Percentiles rank a stretch among this genome's conserved stretches.
phyloP scores from a whole-genome alignment of 106 monocot species.

The Dendrobium huoshanense region DNA sequence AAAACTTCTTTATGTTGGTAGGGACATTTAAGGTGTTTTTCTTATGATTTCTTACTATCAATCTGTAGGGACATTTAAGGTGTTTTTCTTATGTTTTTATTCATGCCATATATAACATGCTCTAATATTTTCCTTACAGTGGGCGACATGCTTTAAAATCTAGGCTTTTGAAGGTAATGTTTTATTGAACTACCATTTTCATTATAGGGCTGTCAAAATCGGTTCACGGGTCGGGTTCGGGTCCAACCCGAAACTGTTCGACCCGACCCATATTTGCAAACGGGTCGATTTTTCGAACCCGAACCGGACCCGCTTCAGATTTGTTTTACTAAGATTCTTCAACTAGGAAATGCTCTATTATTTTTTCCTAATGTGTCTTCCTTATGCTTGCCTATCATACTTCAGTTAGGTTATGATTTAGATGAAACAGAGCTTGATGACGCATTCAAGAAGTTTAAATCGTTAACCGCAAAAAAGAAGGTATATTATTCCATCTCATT shows the following conservation, averaged over 20 bases:
- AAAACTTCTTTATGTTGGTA: background rate
- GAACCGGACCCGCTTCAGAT: no score
- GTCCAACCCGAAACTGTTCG: no score
- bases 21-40: background rate
- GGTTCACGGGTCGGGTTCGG: no score
- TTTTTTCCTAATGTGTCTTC: background rate
- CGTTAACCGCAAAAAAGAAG: conserved; percentile 85
- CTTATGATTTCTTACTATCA: background rate
- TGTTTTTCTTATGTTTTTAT: background rate
- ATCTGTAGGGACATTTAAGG: background rate
- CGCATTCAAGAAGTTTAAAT: conserved; percentile 75
- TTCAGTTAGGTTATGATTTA: conserved; percentile 72
- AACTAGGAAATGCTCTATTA: background rate
- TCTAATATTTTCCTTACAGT: conserved; percentile 28
- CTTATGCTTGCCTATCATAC: background rate
- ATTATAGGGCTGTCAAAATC: no score
- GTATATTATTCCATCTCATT: conserved; percentile 13
- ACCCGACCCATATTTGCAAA: no score
- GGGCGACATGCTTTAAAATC: conserved; percentile 76
- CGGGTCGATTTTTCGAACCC: no score
- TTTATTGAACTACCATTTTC: background rate
- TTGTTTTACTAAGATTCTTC: no score
- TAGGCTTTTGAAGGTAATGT: conserved; percentile 58
- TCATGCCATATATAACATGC: background rate
- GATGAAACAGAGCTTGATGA: conserved; percentile 64